phyloP scores from a whole-genome alignment of 2,329 filamentous ascomycete genomes.

The Paradendryphiella salina region DNA sequence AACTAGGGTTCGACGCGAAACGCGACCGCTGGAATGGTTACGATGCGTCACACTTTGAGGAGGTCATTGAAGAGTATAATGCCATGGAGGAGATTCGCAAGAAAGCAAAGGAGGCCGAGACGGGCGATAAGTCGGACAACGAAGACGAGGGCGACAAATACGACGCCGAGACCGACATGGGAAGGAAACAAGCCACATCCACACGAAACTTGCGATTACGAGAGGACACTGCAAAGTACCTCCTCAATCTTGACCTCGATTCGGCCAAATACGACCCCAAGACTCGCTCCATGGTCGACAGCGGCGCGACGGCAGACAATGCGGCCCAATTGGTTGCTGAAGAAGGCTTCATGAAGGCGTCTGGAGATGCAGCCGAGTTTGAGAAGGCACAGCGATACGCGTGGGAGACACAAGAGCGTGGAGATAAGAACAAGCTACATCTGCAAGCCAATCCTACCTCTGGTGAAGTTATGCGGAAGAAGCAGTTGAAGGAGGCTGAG shows the following conservation, averaged over 20 bases:
- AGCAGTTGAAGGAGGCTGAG: constrained; percentile 74
- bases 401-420: constrained; percentile 90
- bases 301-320: constrained; percentile 76
- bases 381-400: constrained; percentile 87
- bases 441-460: constrained; percentile 95
- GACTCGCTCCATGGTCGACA: constrained; percentile 86
- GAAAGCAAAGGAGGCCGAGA: constrained; percentile 46
- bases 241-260: constrained; percentile 91
- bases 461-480: constrained; percentile 80
- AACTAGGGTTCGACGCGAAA: constrained; percentile 95
- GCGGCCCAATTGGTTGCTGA: constrained; percentile 85
- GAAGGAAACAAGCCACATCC: constrained; percentile 85
- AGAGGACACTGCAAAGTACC: constrained; percentile 96
- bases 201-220: constrained; percentile 88
- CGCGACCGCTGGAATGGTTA: constrained; percentile 99
- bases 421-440: constrained; percentile 78
- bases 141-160: constrained; percentile 66
- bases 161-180: constrained; percentile 96
- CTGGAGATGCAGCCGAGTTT: constrained; percentile 91
- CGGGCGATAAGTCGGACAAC: constrained; percentile 51
- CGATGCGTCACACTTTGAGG: constrained; percentile 80
- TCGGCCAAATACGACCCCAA: constrained; percentile 98
- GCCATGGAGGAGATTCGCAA: constrained; percentile 76
- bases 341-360: constrained; percentile 85
- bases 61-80: constrained; percentile 87